Evolutionary conservation across 345 rosid species (phyloP), one percentile per base, ranked within the genome.

Genomic region (Murraya paniculata): DNA sequence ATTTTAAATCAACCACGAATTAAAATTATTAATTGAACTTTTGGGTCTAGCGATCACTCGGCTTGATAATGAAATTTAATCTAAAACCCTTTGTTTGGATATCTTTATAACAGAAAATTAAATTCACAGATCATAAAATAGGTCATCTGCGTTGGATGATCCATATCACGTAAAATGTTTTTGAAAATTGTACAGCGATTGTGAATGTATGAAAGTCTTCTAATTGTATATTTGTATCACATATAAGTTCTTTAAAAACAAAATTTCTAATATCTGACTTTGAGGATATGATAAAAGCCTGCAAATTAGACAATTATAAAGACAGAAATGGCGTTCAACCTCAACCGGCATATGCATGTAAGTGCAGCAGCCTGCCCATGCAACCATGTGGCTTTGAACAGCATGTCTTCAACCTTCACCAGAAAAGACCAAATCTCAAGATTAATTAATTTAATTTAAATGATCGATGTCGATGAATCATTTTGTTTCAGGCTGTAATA

Each of bases 311-410:
- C 9, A 13, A 6, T 19, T 25, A 39, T n/a, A 66, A 50, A 10
- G 64, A 59, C 71, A 50, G 16, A 67, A 58, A 16, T 60, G 61
- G 72, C 27, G 60, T 16, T 70, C 16, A n/a, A 71, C 70, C 48
- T 57, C 59, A 73, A 58, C 5, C 50, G 3, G 18, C 50, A 45
- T 11, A 74, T 25, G 36, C 19, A 78, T 7, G 72, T 6, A 18
- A 18, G 57, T 18, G 18, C 81, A 68, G 31, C 66, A 60, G 53
- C 16, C 2, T 74, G 79, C 24, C 79, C 28, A 41, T 45, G 19
- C 57, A 27, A 30, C 77, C 85, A 79, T 68, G 85, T 76, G 82
- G 73, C 27, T 64, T 76, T 82, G 71, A 78, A 64, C 25, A 25
- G 48, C 35, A 33, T 79, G 80, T 53, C 78, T 31, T 64, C 69